Evolutionary conservation across 768 basidiomycete species (phyloP), one percentile per base, ranked within the genome.

Genomic region (Macrocybe gigantea): DNA sequence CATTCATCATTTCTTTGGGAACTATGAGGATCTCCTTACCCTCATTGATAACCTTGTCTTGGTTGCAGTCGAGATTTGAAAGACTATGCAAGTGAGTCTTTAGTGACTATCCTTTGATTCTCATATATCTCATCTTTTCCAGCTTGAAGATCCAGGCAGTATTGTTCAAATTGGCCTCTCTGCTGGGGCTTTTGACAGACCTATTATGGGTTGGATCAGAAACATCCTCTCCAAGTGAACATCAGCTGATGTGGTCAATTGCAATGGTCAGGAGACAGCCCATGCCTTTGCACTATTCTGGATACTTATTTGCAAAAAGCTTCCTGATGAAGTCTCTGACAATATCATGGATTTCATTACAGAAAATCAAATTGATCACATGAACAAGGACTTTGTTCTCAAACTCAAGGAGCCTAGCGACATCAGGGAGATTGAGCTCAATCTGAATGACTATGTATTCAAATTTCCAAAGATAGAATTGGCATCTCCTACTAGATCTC

Each of bases 401-500:
- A 37, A 2, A 10, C 41, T 3, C 29, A 38, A 10, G 39, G 22
- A 2, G 33, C 31, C 10, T 34, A 39, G 38, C n/a, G n/a, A n/a
- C n/a, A n/a, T n/a, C 38, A 14, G 37, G 37, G 31, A 3, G 13
- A 38, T 40, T 47, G 32, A 30, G 5, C 14, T 50, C 3, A 2
- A 33, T 6, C 13, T 38, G 4, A 33, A 38, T 1, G 11, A 3
- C 3, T 2, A 41, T 5, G 5, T 6, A 1, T 45, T 50, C 12
- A 33, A 12, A 5, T 50, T 50, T 15, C 15, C 30, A 9, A 31
- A 50, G 5, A 33, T 30, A 3, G 22, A 31, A 4, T 38, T 50
- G 6, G 43, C 49, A 10, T 44, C 49, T 9, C 44, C 49, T 40
- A 14, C 37, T 10, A 38, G 44, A 11, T 43, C 45, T 10, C 15